Conservation (phyloP, 768 basidiomycete species). For the Lactifluus echinatus region DNA sequence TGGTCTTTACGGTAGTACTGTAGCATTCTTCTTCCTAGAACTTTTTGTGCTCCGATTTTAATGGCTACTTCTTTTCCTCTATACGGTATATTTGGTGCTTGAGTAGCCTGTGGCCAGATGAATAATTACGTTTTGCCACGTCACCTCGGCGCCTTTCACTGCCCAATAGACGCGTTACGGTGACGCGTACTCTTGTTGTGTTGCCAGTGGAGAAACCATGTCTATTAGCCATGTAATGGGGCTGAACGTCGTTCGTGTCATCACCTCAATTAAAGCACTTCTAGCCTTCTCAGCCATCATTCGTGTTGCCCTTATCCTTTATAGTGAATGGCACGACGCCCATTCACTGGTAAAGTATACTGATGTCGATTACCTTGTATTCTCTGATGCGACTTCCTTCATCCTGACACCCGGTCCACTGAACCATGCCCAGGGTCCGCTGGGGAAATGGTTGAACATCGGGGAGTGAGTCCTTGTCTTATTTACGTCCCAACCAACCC, state of each 20-base stretch:
- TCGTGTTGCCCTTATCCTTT: slow-evolving; percentile 63
- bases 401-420: slow-evolving; percentile 38
- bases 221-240: background rate
- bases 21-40: background rate
- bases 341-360: slow-evolving; percentile 86
- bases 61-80: slow-evolving; percentile 3
- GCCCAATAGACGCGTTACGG: slow-evolving; percentile 3
- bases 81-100: background rate
- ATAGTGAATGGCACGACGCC: slow-evolving; percentile 87
- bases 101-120: background rate
- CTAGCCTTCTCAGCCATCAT: slow-evolving; percentile 48
- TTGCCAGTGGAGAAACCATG: background rate
- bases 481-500: background rate
- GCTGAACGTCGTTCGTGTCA: background rate
- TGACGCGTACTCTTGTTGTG: background rate
- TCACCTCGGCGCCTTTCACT: slow-evolving; percentile 2
- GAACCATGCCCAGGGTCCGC: slow-evolving; percentile 55
- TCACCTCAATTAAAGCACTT: slow-evolving; percentile 41
- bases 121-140: slow-evolving; percentile 19
- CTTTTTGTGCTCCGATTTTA: slow-evolving; percentile 11
- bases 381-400: slow-evolving; percentile 83
- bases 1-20: background rate
- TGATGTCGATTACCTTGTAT: slow-evolving; percentile 96
- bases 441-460: slow-evolving; percentile 37
- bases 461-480: slow-evolving; percentile 60